Base-by-base conservation (phyloP, 2,329 filamentous ascomycete genomes). In the Ophiobolus disseminans region DNA sequence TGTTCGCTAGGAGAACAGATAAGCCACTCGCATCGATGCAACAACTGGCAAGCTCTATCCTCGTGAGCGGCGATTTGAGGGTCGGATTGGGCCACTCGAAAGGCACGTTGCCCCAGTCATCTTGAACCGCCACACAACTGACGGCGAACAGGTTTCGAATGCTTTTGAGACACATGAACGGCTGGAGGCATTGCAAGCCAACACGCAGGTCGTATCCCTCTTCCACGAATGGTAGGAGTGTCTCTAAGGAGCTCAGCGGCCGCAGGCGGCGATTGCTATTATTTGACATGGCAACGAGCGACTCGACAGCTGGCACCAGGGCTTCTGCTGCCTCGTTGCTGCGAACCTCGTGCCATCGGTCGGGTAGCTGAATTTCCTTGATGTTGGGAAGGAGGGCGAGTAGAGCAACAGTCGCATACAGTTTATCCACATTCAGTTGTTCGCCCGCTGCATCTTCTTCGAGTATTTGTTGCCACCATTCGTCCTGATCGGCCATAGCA, bases 11-110 rank as follows among this genome's bases (percentile, higher is more conserved):
- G 0, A 72, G 49, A 5, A 43, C 45, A 0, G 60, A 57, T 1
- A 72, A 48, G 3, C 60, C 69, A 1, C 57, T 52, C 0, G 63
- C 56, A 41, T 72, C 65, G 40, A 72, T 70, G 38, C 68, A 72
- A 43, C 67, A 68, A 26, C 57, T 60, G 1, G 61, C 66, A 7
- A 72, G 48, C 40, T 72, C 69, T 0, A 72, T 39, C 16, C 63
- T 59, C 9, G 57, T 68, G 16, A 72, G 35, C 0, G 58, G 55
- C 2, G 64, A 66, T 10, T 53, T 58, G 16, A 48, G 22, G 7
- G 23, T 50, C n/a, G 60, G 57, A 17, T 47, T 45, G 4, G 44
- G 50, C 69, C 69, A 72, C 19, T 52, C 36, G 48, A 72, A 68
- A 7, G 65, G 58, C 8, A 60, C 57, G 4, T 66, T 65, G 14